phyloP scores from a whole-genome alignment of 2,329 filamentous ascomycete species.

The Pseudogymnoascus sp. region DNA sequence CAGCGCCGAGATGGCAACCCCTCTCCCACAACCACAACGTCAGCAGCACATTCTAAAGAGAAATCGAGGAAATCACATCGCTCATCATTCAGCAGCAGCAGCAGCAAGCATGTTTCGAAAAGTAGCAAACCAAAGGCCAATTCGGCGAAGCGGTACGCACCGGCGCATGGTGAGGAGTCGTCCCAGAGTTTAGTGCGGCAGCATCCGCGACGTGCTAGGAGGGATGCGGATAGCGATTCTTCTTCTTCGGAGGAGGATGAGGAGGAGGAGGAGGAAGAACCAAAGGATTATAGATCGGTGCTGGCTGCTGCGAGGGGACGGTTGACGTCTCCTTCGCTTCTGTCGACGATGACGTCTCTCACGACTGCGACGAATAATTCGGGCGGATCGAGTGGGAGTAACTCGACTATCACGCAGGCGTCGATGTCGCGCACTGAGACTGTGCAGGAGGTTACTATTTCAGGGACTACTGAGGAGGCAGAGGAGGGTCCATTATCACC shows the following conservation, averaged over 20 bases:
- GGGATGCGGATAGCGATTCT: not conserved
- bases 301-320: conserved; percentile 22
- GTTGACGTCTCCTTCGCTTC: conserved; percentile 28
- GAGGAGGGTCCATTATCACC: conserved; percentile 23
- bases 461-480: conserved; percentile 18
- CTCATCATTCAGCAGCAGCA: not conserved
- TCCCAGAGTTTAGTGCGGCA: conserved; percentile 19
- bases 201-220: not conserved
- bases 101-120: conserved; percentile 13
- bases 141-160: conserved; percentile 12
- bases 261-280: conserved; percentile 21
- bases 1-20: not conserved
- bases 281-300: conserved; percentile 17
- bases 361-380: conserved; percentile 31
- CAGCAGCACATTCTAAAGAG: conserved; percentile 18
- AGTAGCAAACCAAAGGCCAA: conserved; percentile 16
- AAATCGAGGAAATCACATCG: conserved; percentile 16
- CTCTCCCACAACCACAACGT: not conserved
- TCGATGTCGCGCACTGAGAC: conserved; percentile 2
- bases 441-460: conserved; percentile 15
- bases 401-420: conserved; percentile 23
- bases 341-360: conserved; percentile 28
- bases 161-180: conserved; percentile 2
- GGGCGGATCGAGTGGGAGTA: conserved; percentile 36
- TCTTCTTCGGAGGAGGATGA: conserved; percentile 14